Conservation (phyloP, 352 stramenopile genomes). For the Phytophthora citrophthora region DNA sequence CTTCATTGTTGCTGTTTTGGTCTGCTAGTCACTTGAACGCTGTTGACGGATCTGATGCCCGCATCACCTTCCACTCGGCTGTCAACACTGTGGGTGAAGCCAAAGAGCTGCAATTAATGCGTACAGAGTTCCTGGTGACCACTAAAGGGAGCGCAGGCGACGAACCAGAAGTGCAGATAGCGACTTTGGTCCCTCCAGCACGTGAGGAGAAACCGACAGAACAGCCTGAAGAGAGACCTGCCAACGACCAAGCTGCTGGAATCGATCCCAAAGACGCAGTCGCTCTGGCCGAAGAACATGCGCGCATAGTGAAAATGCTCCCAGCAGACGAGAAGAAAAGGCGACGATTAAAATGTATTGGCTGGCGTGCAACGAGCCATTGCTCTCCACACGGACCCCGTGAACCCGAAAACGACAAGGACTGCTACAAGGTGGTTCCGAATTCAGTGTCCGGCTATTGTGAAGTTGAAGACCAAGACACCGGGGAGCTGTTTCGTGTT, state of each 20-base stretch:
- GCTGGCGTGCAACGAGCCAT: conserved; percentile 19
- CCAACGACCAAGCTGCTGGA: not conserved
- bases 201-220: conserved; percentile 10
- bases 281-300: conserved; percentile 20
- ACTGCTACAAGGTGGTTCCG: conserved; percentile 17
- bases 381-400: conserved; percentile 25
- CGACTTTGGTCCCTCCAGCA: conserved; percentile 8
- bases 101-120: conserved; percentile 20
- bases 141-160: conserved; percentile 9
- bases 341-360: conserved; percentile 26
- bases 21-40: conserved; percentile 13
- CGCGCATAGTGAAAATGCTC: conserved; percentile 22
- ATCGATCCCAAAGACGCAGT: conserved; percentile 1
- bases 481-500: conserved; percentile 36
- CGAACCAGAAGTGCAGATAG: conserved; percentile 1
- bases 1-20: conserved; percentile 19
- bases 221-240: not conserved
- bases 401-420: conserved; percentile 27
- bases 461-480: conserved; percentile 33
- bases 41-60: not conserved
- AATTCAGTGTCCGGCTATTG: conserved; percentile 23
- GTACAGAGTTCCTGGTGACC: conserved; percentile 4
- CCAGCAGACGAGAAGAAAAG: conserved; percentile 14
- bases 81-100: conserved; percentile 6
- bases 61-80: conserved; percentile 16